These are phyloP conservation scores for Pichia sp. DNA, from an alignment of 1,139 yeast species.

Conservation along the genomic window DNA sequence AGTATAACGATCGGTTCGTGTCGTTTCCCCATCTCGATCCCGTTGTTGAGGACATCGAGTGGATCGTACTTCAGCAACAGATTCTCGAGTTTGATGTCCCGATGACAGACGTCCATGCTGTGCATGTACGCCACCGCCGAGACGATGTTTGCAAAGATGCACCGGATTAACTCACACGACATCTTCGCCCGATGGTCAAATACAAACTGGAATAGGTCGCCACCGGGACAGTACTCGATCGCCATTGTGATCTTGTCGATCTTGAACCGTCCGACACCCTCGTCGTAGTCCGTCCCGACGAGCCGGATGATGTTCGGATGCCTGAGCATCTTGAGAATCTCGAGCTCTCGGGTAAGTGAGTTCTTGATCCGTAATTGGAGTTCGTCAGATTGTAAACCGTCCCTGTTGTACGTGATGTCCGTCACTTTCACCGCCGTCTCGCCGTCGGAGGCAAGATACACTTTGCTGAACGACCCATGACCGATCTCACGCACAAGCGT, in stretches of 20 bases:
- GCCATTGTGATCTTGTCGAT: conserved; percentile 49
- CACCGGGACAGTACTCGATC: conserved; percentile 78
- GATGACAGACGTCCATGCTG: conserved; percentile 63
- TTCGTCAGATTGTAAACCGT: conserved; percentile 27
- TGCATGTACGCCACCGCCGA: conserved; percentile 77
- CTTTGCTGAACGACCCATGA: conserved; percentile 57
- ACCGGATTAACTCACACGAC: conserved; percentile 48
- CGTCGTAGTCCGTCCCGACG: conserved; percentile 34
- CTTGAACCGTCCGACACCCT: conserved; percentile 18
- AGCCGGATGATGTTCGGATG: conserved; percentile 45
- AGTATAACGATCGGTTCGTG: conserved; percentile 52
- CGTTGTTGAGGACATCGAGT: conserved; percentile 30
- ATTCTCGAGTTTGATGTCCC: conserved; percentile 88
- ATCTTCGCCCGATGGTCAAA: conserved; percentile 39
- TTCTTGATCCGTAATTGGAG: conserved; percentile 58
- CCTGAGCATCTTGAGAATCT: conserved; percentile 47
- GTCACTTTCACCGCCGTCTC: conserved; percentile 41
- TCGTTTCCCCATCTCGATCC: conserved; percentile 24
- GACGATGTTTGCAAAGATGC: conserved; percentile 68
- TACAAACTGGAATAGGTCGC: conserved; percentile 72
- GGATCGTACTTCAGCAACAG: conserved; percentile 49
- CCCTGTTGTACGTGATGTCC: conserved; percentile 29
- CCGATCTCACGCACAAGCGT: conserved; percentile 44
- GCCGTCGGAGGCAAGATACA: conserved; percentile 33
- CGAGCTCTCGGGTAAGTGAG: conserved; percentile 73